These are phyloP conservation scores for Fraxinus floribunda DNA, from an alignment of 305 asterid species.

Conservation along the genomic window DNA sequence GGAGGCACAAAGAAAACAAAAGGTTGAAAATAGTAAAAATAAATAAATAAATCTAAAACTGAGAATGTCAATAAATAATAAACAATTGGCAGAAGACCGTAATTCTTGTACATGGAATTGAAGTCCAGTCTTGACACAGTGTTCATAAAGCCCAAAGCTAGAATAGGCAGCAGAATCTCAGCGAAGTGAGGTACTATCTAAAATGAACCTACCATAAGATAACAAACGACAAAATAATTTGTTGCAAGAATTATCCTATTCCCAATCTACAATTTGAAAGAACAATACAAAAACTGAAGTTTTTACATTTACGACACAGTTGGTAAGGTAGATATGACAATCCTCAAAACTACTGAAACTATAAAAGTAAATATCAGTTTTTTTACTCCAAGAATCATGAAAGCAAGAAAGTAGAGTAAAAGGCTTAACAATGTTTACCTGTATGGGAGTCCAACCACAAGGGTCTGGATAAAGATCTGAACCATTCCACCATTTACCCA, in stretches of 20 bases:
- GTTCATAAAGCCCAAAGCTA: slow-evolving; percentile 22
- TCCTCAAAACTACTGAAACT: neutral
- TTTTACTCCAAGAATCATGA: slow-evolving; percentile 27
- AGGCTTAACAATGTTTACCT: slow-evolving; percentile 41
- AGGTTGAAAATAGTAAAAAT: neutral
- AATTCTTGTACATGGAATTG: neutral
- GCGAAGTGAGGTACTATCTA: slow-evolving; percentile 8
- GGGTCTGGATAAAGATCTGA: slow-evolving; percentile 98
- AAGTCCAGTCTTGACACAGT: slow-evolving; percentile 10
- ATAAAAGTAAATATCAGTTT: slow-evolving; percentile 19
- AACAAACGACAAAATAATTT: slow-evolving; percentile 27
- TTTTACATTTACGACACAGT: neutral
- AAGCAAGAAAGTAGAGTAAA: neutral
- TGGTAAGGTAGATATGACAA: neutral
- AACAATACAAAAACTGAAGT: neutral
- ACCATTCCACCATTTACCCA: slow-evolving; percentile 94
- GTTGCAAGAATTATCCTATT: neutral
- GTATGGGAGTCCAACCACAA: slow-evolving; percentile 98
- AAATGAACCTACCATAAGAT: slow-evolving; percentile 23
- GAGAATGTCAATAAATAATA: neutral
- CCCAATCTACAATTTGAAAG: neutral
- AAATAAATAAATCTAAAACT: neutral
- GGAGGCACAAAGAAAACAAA: neutral
- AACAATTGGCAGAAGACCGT: neutral
- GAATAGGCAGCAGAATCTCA: slow-evolving; percentile 27